Evolutionary conservation across 2,329 filamentous ascomycete genomes (phyloP).

Genomic region (Kalaharituber pfeilii): DNA sequence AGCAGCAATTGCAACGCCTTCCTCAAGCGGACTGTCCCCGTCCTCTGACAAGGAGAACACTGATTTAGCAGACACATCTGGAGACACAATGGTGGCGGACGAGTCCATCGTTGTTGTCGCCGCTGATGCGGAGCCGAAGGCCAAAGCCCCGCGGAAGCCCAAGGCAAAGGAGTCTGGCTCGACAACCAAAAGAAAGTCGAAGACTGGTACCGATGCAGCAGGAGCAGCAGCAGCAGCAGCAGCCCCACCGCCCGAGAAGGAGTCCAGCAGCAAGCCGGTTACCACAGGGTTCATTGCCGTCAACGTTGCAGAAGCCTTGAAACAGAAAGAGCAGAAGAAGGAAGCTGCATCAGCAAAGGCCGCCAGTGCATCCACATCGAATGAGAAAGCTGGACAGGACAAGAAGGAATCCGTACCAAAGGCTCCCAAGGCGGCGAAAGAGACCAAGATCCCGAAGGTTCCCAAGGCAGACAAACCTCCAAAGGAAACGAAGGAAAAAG

Average conservation of each 20-base stretch:
- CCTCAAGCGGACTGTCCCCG: no score
- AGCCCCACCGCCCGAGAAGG: neutral
- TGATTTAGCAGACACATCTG: neutral
- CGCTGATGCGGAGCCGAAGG: neutral
- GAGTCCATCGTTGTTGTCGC: neutral
- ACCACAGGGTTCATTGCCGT: neutral
- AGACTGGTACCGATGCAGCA: slow-evolving; percentile 4
- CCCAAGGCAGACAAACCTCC: slow-evolving; percentile 1
- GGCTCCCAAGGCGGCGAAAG: slow-evolving; percentile 2
- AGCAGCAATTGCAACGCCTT: no score
- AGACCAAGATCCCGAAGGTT: slow-evolving; percentile 2
- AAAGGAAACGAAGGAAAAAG: neutral
- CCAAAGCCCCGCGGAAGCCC: neutral
- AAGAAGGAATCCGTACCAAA: neutral
- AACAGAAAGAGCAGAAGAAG: neutral
- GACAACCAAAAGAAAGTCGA: slow-evolving; percentile 1
- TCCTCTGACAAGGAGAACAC: neutral
- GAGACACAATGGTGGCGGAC: neutral
- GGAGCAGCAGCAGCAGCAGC: slow-evolving; percentile 5
- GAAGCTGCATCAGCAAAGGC: slow-evolving; percentile 2
- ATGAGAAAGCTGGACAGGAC: neutral
- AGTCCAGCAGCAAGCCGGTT: neutral
- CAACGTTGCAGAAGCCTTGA: neutral
- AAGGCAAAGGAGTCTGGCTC: neutral
- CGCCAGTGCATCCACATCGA: neutral